These are phyloP conservation scores for Thielaviopsis populi DNA, from an alignment of 2,329 filamentous ascomycete genomes.

Conservation along the genomic window DNA sequence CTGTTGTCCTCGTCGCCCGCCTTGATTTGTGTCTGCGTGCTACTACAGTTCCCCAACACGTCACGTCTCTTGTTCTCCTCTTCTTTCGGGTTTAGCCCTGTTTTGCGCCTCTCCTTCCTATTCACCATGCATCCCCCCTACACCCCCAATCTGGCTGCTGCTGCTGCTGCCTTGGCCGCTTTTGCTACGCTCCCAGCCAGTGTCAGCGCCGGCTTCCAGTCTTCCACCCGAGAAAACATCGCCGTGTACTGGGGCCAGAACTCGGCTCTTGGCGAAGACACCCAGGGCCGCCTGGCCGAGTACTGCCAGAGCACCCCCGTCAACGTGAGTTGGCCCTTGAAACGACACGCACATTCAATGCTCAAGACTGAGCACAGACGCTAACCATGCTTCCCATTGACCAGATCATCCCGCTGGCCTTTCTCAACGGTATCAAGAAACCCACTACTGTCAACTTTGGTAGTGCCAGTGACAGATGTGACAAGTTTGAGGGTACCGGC, in stretches of 20 bases:
- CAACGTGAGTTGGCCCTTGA: conserved; percentile 26
- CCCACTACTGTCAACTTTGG: conserved; percentile 47
- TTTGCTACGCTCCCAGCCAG: conserved; percentile 21
- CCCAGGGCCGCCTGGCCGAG: conserved; percentile 39
- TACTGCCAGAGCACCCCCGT: conserved; percentile 42
- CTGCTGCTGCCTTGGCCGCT: background rate
- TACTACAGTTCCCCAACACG: background rate
- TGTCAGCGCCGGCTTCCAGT: conserved; percentile 29
- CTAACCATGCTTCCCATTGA: background rate
- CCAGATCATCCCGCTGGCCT: conserved; percentile 42
- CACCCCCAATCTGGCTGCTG: background rate
- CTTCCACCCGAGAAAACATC: conserved; percentile 34
- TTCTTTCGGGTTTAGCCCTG: background rate
- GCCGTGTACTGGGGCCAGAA: conserved; percentile 50
- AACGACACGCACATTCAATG: too few species aligned
- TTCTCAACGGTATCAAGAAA: conserved; percentile 42
- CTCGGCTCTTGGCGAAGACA: conserved; percentile 26
- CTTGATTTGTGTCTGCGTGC: background rate
- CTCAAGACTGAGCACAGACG: conserved; percentile 5
- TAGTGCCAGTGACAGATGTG: conserved; percentile 47
- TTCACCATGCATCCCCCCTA: background rate
- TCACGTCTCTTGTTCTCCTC: background rate
- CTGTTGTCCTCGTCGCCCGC: background rate
- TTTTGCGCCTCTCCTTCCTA: background rate
- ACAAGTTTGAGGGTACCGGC: conserved; percentile 39